phyloP scores from a whole-genome alignment of 2,329 filamentous ascomycete genomes.

The Fusarium nisikadoi region DNA sequence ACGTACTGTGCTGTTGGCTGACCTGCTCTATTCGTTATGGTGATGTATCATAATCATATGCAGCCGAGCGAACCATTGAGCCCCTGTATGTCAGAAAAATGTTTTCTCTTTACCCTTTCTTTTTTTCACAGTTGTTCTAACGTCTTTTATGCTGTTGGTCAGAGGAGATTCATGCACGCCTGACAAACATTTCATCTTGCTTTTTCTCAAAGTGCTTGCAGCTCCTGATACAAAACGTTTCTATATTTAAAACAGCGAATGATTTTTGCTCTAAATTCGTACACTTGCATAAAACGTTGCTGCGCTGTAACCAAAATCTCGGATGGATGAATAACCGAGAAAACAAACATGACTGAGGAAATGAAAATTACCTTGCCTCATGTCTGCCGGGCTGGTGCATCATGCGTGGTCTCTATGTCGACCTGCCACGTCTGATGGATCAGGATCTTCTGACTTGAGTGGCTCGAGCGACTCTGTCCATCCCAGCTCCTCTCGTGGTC shows the following conservation, averaged over 20 bases:
- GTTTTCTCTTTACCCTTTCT: slow-evolving; percentile 1
- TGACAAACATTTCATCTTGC: not conserved
- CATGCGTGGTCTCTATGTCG: slow-evolving; percentile 38
- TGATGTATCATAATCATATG: slow-evolving; percentile 17
- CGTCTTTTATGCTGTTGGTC: not conserved
- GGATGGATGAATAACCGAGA: not conserved
- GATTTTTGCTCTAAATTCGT: not conserved
- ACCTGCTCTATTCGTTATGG: slow-evolving; percentile 8
- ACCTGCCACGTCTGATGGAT: slow-evolving; percentile 46
- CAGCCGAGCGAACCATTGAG: not conserved
- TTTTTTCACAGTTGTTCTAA: not conserved
- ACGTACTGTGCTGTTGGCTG: not conserved
- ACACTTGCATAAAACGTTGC: slow-evolving; percentile 2
- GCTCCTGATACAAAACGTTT: not conserved
- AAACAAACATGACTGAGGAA: not conserved
- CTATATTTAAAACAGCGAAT: not conserved
- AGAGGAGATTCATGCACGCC: not conserved
- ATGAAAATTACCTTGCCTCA: slow-evolving; percentile 1
- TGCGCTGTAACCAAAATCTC: slow-evolving; percentile 1
- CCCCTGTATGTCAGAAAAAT: slow-evolving; percentile 2
- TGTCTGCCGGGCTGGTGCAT: not conserved
- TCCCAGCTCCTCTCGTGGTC: slow-evolving; percentile 23
- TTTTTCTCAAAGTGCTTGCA: slow-evolving; percentile 9
- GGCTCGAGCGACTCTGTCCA: slow-evolving; percentile 37
- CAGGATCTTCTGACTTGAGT: slow-evolving; percentile 45